A percentile compares a stretch with the other conserved stretches of the same genome.
Conservation (phyloP, 805 yeast genomes). For the Candida montana region DNA sequence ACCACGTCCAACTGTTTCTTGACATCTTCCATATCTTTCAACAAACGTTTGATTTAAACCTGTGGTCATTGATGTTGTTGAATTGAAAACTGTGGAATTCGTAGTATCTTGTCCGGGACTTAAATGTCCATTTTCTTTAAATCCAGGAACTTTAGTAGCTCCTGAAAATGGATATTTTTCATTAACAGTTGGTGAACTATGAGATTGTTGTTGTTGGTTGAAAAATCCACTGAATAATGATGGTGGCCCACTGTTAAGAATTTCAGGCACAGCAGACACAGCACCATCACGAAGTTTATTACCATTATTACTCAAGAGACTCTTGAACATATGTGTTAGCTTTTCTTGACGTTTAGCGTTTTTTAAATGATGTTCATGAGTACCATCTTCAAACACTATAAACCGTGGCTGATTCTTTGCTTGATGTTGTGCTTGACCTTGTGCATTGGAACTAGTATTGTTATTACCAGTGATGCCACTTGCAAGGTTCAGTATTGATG, state of each 20-base stretch:
- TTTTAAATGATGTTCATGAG: constrained; percentile 74
- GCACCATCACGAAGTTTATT: constrained; percentile 68
- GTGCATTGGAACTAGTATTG: neutral
- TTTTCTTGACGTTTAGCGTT: constrained; percentile 78
- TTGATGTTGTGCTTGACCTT: neutral
- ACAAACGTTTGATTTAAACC: constrained; percentile 52
- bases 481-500: neutral
- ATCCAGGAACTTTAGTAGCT: constrained; percentile 25
- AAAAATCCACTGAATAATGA: constrained; percentile 66
- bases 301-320: constrained; percentile 43
- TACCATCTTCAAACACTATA: constrained; percentile 56
- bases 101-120: neutral
- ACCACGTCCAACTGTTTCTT: constrained; percentile 90
- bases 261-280: constrained; percentile 66
- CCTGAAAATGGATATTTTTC: constrained; percentile 33
- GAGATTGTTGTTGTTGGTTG: constrained; percentile 36
- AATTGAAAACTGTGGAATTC: neutral
- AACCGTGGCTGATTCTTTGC: constrained; percentile 34
- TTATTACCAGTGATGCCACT: neutral
- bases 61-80: no score
- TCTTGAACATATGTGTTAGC: constrained; percentile 67
- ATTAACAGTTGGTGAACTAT: constrained; percentile 16
- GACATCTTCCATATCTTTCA: constrained; percentile 90
- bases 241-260: constrained; percentile 52
- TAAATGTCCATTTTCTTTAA: neutral